phyloP scores from a whole-genome alignment of 106 monocot species.

The Allium fistulosum region DNA sequence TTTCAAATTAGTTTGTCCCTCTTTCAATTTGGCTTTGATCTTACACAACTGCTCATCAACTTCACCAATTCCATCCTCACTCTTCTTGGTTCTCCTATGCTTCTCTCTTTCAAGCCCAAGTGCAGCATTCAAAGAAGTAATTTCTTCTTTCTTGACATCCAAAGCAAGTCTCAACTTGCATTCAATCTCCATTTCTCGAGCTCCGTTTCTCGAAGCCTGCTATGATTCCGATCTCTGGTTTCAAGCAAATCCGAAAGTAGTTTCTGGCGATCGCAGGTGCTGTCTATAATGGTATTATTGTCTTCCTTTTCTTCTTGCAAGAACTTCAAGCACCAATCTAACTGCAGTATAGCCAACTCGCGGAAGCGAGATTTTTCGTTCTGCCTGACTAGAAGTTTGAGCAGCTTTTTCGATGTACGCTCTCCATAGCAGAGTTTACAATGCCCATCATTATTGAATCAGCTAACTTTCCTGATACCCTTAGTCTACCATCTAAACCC shows the following conservation, averaged over 20 bases:
- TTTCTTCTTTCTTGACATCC: slow-evolving; percentile 40
- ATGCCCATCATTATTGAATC: slow-evolving; percentile 79
- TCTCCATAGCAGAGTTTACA: slow-evolving; percentile 72
- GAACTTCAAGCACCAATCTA: slow-evolving; percentile 69
- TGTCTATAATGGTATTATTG: slow-evolving; percentile 20
- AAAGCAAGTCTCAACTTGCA: slow-evolving; percentile 29
- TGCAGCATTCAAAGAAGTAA: slow-evolving; percentile 17
- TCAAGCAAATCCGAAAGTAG: slow-evolving; percentile 38
- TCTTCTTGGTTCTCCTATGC: neutral
- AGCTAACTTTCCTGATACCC: slow-evolving; percentile 45
- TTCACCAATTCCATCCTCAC: slow-evolving; percentile 2
- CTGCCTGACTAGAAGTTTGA: slow-evolving; percentile 47
- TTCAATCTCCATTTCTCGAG: slow-evolving; percentile 30
- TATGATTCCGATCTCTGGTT: slow-evolving; percentile 43
- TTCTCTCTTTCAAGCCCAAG: slow-evolving; percentile 18
- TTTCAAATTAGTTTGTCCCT: slow-evolving; percentile 22
- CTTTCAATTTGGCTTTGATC: slow-evolving; percentile 21
- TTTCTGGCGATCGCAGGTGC: slow-evolving; percentile 23
- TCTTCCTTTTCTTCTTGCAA: slow-evolving; percentile 50
- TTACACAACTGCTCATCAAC: slow-evolving; percentile 17
- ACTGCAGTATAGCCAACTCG: slow-evolving; percentile 63
- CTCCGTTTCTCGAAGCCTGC: slow-evolving; percentile 53
- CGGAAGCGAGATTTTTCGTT: slow-evolving; percentile 63
- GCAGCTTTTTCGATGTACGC: slow-evolving; percentile 48
- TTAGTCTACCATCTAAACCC: slow-evolving; percentile 37